Percentiles rank a stretch among this genome's conserved stretches.
phyloP scores from a whole-genome alignment of 345 rosid species.

The Toxicodendron radicans region DNA sequence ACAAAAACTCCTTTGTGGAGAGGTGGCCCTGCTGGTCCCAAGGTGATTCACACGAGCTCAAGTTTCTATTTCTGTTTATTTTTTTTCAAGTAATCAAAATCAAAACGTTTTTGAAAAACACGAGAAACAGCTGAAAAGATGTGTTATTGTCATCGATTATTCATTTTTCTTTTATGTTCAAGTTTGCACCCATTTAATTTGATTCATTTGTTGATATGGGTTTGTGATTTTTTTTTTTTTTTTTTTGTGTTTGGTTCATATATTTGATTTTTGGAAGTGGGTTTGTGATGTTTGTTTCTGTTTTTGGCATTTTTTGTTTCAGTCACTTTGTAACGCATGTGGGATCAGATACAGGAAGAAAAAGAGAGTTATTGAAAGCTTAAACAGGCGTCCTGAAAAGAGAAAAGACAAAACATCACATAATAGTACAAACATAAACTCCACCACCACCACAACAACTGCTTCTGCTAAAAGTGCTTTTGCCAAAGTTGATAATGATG shows the following conservation, averaged over 20 bases:
- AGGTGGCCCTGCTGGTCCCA: conserved; percentile 88
- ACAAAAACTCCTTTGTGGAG: conserved; percentile 92
- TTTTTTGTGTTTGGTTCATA: not conserved
- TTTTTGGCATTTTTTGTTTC: conserved; percentile 12
- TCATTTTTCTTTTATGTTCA: no score
- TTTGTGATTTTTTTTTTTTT: not conserved
- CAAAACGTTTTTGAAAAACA: no score
- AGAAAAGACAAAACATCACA: conserved; percentile 26
- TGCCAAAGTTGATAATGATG: not conserved
- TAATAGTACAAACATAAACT: no score
- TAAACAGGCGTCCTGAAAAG: conserved; percentile 28
- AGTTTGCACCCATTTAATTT: not conserved
- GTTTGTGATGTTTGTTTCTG: not conserved
- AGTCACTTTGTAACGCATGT: conserved; percentile 94
- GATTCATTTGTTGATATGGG: not conserved
- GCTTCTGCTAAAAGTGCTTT: not conserved
- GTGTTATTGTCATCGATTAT: no score
- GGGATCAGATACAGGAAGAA: conserved; percentile 81
- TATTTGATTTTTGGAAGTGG: conserved; percentile 1
- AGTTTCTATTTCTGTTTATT: not conserved
- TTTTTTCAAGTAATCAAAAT: no score
- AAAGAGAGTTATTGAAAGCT: conserved; percentile 35
- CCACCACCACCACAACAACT: no score
- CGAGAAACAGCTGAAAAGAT: no score
- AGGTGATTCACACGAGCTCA: conserved; percentile 37